Conservation (phyloP, 2,329 filamentous ascomycete genomes). For the Camillea tinctor region DNA sequence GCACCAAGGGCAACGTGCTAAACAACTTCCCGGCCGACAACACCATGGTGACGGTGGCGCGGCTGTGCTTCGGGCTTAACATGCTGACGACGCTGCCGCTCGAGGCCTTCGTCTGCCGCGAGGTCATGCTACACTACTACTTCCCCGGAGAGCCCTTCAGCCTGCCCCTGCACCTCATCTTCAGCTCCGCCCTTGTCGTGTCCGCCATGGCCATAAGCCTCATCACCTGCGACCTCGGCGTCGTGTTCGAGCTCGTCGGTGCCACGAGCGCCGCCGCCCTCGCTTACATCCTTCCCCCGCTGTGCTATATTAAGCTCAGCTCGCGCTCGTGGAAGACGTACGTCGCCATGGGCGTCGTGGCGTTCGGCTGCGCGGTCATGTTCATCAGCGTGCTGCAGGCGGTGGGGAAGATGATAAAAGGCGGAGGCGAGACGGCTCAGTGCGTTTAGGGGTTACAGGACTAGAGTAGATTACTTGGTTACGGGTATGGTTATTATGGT, state of each 20-base stretch:
- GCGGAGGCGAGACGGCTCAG: conserved; percentile 29
- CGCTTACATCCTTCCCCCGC: conserved; percentile 90
- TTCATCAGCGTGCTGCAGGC: conserved; percentile 74
- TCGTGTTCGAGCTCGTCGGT: conserved; percentile 94
- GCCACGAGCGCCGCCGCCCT: conserved; percentile 91
- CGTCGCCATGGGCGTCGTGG: conserved; percentile 69
- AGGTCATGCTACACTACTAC: conserved; percentile 90
- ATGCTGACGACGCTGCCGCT: conserved; percentile 97
- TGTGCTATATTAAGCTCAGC: conserved; percentile 93
- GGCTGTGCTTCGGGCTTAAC: conserved; percentile 94
- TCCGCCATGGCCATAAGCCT: conserved; percentile 75
- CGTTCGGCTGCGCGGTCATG: conserved; percentile 80
- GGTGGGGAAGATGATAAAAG: conserved; percentile 61
- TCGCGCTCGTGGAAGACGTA: conserved; percentile 72
- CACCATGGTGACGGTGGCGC: conserved; percentile 88
- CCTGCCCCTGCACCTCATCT: conserved; percentile 78
- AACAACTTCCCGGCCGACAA: conserved; percentile 96
- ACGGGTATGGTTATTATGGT: conserved; percentile 16
- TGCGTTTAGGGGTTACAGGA: conserved; percentile 24
- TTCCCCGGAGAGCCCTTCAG: conserved; percentile 71
- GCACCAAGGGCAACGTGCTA: conserved; percentile 90
- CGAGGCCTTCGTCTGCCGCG: conserved; percentile 95
- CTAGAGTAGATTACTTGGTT: background rate
- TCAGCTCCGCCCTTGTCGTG: conserved; percentile 81
- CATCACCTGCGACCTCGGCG: conserved; percentile 87